phyloP scores from a whole-genome alignment of 2,329 filamentous ascomycete genomes.

The Fusarium beomiforme region DNA sequence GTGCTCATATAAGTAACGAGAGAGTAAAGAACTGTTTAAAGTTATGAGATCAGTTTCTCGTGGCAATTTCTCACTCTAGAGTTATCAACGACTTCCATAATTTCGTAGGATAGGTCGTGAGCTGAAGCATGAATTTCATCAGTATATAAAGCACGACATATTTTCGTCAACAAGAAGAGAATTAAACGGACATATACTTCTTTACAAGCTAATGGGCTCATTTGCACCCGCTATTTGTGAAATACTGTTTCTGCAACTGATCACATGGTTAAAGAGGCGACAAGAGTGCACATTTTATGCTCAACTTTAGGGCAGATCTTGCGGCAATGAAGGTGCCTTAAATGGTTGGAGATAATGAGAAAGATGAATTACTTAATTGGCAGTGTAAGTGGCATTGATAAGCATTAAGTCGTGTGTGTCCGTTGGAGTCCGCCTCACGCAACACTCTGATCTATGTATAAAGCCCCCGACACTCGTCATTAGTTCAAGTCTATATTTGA shows the following conservation, averaged over 20 bases:
- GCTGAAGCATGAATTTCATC: not conserved
- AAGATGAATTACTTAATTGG: no score
- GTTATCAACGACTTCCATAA: not conserved
- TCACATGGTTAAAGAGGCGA: not conserved
- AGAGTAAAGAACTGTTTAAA: accelerated
- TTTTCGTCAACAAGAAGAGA: no score
- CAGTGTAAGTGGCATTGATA: not conserved
- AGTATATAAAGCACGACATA: no score
- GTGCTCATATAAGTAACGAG: no score
- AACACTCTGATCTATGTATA: not conserved
- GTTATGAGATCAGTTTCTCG: not conserved
- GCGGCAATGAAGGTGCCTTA: no score
- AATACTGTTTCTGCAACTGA: not conserved
- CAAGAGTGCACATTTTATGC: not conserved
- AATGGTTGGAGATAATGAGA: no score
- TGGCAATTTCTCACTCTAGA: not conserved
- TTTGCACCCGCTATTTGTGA: no score
- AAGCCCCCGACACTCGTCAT: not conserved
- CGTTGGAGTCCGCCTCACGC: not conserved
- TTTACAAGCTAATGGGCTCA: no score
- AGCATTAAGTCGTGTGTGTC: not conserved
- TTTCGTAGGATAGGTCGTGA: not conserved
- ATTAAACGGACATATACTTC: no score
- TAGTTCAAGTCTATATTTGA: not conserved
- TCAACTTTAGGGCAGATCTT: not conserved